phyloP scores from a whole-genome alignment of 1,284 basidiomycete species.

The Sanghuangporus weigelae region DNA sequence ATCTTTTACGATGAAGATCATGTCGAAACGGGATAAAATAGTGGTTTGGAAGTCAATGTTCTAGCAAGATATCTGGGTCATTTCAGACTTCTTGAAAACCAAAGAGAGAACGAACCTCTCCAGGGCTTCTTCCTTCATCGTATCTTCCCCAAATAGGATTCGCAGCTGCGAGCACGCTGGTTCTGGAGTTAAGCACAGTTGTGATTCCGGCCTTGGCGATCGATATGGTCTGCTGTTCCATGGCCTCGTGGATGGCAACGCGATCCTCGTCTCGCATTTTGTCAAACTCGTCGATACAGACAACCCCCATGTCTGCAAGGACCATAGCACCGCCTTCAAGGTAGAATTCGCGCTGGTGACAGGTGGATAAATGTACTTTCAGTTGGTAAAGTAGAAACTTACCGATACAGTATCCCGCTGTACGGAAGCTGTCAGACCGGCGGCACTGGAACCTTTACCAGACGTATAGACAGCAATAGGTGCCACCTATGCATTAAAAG shows the following conservation, averaged over 20 bases:
- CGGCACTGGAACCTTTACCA: slow-evolving; percentile 96
- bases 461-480: slow-evolving; percentile 98
- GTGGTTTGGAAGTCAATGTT: slow-evolving; percentile 99
- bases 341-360: slow-evolving; percentile 87
- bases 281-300: slow-evolving; percentile 99
- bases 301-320: slow-evolving; percentile 95
- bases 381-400: slow-evolving; percentile 26
- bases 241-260: slow-evolving; percentile 98
- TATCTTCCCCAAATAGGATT: slow-evolving; percentile 99
- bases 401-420: slow-evolving; percentile 91
- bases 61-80: slow-evolving; percentile 32
- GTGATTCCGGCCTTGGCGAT: slow-evolving; percentile 99
- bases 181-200: slow-evolving; percentile 94
- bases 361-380: not conserved
- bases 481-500: slow-evolving; percentile 56
- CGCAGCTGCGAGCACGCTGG: slow-evolving; percentile 94
- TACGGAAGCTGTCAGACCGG: slow-evolving; percentile 96
- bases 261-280: slow-evolving; percentile 99
- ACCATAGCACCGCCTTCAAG: slow-evolving; percentile 99
- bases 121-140: slow-evolving; percentile 95
- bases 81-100: not conserved
- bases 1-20: slow-evolving; percentile 99
- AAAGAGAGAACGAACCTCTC: slow-evolving; percentile 56
- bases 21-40: slow-evolving; percentile 97
- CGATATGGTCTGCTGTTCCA: slow-evolving; percentile 99